Evolutionary conservation across 768 basidiomycete genomes (phyloP).

Genomic region (Collybia sordida): DNA sequence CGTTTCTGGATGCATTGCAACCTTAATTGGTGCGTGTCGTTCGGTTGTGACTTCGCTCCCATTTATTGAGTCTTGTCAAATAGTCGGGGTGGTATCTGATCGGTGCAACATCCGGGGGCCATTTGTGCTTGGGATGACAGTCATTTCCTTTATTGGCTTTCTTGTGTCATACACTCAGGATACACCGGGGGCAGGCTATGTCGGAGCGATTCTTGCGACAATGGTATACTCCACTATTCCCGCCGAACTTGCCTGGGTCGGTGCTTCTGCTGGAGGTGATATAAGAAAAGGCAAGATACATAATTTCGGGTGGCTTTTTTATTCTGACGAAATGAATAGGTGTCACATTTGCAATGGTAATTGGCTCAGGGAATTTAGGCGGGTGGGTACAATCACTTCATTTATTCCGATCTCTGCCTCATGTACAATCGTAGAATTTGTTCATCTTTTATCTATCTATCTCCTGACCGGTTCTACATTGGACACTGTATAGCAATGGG

Average conservation of each 20-base stretch:
- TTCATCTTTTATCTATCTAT: slow-evolving; percentile 38
- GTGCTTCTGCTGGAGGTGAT: slow-evolving; percentile 57
- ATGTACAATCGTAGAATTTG: slow-evolving; percentile 30
- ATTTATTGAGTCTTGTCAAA: neutral
- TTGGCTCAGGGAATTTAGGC: slow-evolving; percentile 57
- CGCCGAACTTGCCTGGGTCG: slow-evolving; percentile 51
- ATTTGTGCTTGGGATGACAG: slow-evolving; percentile 40
- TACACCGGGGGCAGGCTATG: slow-evolving; percentile 37
- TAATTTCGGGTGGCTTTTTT: too few relatives aligned
- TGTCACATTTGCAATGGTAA: slow-evolving; percentile 50
- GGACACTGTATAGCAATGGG: slow-evolving; percentile 35
- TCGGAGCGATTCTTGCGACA: slow-evolving; percentile 48
- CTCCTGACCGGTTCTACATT: slow-evolving; percentile 32
- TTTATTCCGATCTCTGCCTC: neutral
- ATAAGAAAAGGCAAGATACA: slow-evolving; percentile 39
- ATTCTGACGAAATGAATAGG: slow-evolving; percentile 6
- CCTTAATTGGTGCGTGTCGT: slow-evolving; percentile 27
- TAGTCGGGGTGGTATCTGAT: slow-evolving; percentile 41
- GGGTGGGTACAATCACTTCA: slow-evolving; percentile 20
- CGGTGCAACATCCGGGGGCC: slow-evolving; percentile 42
- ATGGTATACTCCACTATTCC: slow-evolving; percentile 52
- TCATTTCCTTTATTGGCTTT: slow-evolving; percentile 50
- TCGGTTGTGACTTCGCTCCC: too few relatives aligned
- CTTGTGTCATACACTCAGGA: slow-evolving; percentile 42
- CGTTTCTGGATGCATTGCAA: slow-evolving; percentile 41